Base-by-base conservation (phyloP, 2,329 filamentous ascomycete genomes). In the Plenodomus biglobosus region DNA sequence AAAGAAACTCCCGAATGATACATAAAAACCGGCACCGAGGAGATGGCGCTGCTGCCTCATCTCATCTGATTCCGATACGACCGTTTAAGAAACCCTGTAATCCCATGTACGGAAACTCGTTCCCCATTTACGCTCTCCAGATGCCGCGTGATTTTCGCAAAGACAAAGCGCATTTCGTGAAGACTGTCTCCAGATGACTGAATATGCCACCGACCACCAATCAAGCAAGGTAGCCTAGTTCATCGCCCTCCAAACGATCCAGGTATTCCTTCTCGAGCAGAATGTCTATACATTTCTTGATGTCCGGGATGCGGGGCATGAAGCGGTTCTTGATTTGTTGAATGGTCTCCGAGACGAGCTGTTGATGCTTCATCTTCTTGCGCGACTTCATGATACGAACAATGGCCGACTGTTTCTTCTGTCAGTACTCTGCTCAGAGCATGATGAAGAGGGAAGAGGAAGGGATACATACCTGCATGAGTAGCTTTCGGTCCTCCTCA, bases 211-310 rank as follows among this genome's bases (percentile, higher is more conserved):
- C n/a, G n/a, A n/a, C n/a, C n/a, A n/a, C n/a, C n/a, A n/a, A n/a
- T 24, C 83, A 96, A 63, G 92, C 92, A 58, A 97, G 85, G 73
- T 97, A 97, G 48, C 92, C 90, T 52, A 99, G 82, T 69, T 96
- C 91, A 67, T 97, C 94, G 45, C 90, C 91, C 40, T 97, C 94
- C 49, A 97, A 77, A 48, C 94, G 89, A 79, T 99, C 94, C 40
- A 99, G 83, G 67, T 99, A 99, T 73, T 99, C 94, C 80, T 99
- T 99, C 79, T 99, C 94, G 57, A 99, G 86, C 35, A 99, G 81
- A 57, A 96, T 96, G 75, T 99, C 94, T 71, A 99, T 97, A 74
- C 94, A 96, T 78, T 97, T 99, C 80, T 99, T 99, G 82, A 99
- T 99, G 63, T 99, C 94, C 15, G 84, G 80, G 22, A 99, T 83